Evolutionary conservation across 1,284 basidiomycete species (phyloP), one percentile per base, ranked within the genome.

Genomic region (Ustilago tritici): DNA sequence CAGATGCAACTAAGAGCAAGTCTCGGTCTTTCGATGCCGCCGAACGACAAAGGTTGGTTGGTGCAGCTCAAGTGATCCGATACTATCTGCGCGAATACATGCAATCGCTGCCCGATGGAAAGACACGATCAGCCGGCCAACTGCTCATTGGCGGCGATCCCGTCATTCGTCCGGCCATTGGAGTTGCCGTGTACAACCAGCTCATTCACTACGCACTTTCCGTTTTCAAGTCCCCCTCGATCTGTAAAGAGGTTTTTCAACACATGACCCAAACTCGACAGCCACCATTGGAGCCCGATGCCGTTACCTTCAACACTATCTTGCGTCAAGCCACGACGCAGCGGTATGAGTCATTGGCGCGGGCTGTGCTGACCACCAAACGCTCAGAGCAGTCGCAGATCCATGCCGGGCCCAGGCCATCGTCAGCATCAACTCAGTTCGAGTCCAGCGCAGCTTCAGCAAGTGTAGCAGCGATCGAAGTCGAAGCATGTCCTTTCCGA

Each of bases 261-360:
- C 71, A 78, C 40, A 71, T 78, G 71, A 69, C 68, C 8, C 60
- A 65, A 53, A 43, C 41, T 15, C 71, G 76, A 10, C 61, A 68
- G n/a, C 70, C 72, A 10, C 58, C 65, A 1, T 50, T 78, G 11
- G 53, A 66, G 35, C 76, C 76, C 4, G 76, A 78, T 41, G 61
- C 59, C 7, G 68, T 75, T 60, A 78, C 76, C 5, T 64, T 71
- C 76, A 75, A 78, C 65, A 75, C 62, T 4, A 75, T 78, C 52
- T 38, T 75, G 56, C 71, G 76, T 7, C 76, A 78, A 57, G 71
- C 76, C 34, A 78, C 76, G 41, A 64, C 60, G 11, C 73, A 75
- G 23, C 68, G 76, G 8, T 68, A 57, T 49, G 58, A 56, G 19
- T 34, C 56, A 0, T 49, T 78, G 8, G 76, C 70, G 11, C 47